phyloP scores from a whole-genome alignment of 768 basidiomycete genomes.

The Amylocystis lapponica region DNA sequence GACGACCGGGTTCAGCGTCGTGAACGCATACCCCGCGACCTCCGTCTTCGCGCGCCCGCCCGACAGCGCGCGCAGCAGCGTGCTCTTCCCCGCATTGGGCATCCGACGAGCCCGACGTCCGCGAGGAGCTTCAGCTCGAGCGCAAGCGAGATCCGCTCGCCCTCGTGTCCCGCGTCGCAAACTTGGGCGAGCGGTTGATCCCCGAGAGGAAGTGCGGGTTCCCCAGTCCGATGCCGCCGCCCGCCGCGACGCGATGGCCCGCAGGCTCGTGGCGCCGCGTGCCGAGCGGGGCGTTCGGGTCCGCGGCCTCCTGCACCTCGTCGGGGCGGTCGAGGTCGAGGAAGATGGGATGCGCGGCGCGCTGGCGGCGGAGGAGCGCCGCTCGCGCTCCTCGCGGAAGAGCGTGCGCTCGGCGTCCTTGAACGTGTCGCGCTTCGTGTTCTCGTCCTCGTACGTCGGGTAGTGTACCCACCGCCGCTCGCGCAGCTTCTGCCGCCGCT shows the following conservation, averaged over 20 bases:
- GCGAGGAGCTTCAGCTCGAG: conserved; percentile 92
- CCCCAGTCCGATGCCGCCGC: conserved; percentile 79
- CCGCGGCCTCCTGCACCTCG: conserved; percentile 32
- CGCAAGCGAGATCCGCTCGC: conserved; percentile 74
- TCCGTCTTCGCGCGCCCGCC: conserved; percentile 78
- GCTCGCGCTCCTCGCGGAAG: conserved; percentile 56
- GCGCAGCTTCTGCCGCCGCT: conserved; percentile 54
- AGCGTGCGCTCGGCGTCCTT: conserved; percentile 61
- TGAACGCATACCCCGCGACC: conserved; percentile 90
- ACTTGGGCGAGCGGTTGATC: conserved; percentile 76
- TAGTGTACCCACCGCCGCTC: conserved; percentile 77
- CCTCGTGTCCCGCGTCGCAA: conserved; percentile 76
- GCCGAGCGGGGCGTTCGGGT: conserved; percentile 56
- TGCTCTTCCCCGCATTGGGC: conserved; percentile 94
- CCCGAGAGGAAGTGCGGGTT: conserved; percentile 80
- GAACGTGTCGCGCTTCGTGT: conserved; percentile 59
- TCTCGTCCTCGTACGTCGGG: conserved; percentile 57
- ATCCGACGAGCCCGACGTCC: conserved; percentile 96
- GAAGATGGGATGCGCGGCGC: conserved; percentile 36
- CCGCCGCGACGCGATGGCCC: conserved; percentile 65
- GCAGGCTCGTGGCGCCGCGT: conserved; percentile 43
- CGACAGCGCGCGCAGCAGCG: conserved; percentile 83
- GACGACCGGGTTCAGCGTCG: conserved; percentile 90
- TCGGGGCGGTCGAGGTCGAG: conserved; percentile 60
- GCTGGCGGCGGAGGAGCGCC: conserved; percentile 41